Conservation (phyloP, 257 asterid genomes). For the Salvia hispanica region DNA sequence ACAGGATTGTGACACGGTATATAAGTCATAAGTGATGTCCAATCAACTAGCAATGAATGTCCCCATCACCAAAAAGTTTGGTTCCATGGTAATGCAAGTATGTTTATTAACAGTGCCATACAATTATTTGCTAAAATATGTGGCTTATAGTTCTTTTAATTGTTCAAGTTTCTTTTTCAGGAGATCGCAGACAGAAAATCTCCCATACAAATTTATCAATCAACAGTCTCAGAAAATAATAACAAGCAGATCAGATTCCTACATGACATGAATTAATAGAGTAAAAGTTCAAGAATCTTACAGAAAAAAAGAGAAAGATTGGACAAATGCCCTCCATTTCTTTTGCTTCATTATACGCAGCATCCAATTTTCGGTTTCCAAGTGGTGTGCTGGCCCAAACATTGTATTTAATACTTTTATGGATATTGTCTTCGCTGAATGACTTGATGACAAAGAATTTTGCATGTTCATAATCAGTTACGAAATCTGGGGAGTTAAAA, state of each 20-base stretch:
- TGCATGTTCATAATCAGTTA: slow-evolving; percentile 66
- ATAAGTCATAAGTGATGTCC: not conserved
- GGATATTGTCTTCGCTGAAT: slow-evolving; percentile 96
- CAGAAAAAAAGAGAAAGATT: slow-evolving; percentile 89
- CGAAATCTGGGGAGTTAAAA: slow-evolving; percentile 69
- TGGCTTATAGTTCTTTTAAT: not conserved
- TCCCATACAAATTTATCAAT: slow-evolving; percentile 10
- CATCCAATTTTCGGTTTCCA: slow-evolving; percentile 94
- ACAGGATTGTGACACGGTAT: not conserved
- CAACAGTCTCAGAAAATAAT: slow-evolving; percentile 33
- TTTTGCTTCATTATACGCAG: slow-evolving; percentile 80
- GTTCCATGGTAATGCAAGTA: not conserved
- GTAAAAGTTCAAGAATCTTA: slow-evolving; percentile 41
- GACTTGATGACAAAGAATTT: slow-evolving; percentile 94
- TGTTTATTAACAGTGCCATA: not conserved
- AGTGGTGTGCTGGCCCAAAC: slow-evolving; percentile 98
- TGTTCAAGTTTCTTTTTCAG: slow-evolving; percentile 1
- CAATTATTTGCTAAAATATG: slow-evolving; percentile 6
- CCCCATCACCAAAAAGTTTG: slow-evolving; percentile 5
- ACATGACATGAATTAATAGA: not conserved
- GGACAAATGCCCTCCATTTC: slow-evolving; percentile 71
- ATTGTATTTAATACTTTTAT: slow-evolving; percentile 87
- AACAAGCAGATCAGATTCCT: slow-evolving; percentile 34
- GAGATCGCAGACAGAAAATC: slow-evolving; percentile 10
- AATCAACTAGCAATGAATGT: slow-evolving; percentile 11